Conservation (phyloP, 2,329 filamentous ascomycete species). For the Fusarium mundagurra region DNA sequence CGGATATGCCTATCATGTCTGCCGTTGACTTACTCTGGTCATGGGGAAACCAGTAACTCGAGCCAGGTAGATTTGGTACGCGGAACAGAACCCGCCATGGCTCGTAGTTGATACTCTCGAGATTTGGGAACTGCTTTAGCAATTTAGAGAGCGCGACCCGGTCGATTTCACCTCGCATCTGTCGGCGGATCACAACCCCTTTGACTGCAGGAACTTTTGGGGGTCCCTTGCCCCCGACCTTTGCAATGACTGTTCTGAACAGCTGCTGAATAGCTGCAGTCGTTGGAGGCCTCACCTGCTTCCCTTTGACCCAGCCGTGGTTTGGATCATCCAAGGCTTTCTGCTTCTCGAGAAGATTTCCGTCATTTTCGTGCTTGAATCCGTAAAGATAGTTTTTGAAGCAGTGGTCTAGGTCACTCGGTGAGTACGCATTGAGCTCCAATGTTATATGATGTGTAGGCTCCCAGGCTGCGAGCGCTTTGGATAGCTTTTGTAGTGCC, state of each 20-base stretch:
- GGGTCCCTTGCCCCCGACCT: neutral
- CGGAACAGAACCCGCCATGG: neutral
- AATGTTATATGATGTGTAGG: neutral
- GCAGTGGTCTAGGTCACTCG: neutral
- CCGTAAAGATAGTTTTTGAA: constrained; percentile 1
- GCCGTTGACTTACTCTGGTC: neutral
- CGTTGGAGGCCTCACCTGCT: neutral
- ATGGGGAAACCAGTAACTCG: too few species aligned
- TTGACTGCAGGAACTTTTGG: neutral
- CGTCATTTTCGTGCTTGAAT: neutral
- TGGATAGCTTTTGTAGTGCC: neutral
- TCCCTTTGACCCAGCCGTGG: neutral
- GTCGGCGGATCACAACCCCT: neutral
- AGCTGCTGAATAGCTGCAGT: neutral
- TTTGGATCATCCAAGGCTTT: neutral
- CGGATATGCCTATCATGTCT: neutral
- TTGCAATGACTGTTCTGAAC: neutral
- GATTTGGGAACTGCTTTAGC: neutral
- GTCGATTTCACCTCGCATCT: neutral
- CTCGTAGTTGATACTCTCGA: neutral
- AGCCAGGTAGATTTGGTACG: neutral
- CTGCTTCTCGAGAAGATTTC: neutral
- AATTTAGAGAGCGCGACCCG: neutral
- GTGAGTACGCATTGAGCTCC: neutral
- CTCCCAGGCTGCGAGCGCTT: neutral